phyloP scores from a whole-genome alignment of 1,284 basidiomycete species.

The Mycocalia duriaeana region DNA sequence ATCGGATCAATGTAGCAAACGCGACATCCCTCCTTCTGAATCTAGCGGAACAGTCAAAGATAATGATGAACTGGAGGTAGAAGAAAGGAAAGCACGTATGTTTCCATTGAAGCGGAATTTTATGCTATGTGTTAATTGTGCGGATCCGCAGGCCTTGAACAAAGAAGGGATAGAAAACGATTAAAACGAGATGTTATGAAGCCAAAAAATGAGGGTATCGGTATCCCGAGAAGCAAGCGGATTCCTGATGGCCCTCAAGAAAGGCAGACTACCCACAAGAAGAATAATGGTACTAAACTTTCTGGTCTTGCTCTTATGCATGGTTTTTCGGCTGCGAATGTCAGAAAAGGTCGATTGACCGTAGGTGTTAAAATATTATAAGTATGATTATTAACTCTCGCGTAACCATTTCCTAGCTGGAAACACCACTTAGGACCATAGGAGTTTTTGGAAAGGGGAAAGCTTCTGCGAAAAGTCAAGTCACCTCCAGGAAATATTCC shows the following conservation, averaged over 20 bases:
- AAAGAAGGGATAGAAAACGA: conserved; percentile 52
- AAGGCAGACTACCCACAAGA: conserved; percentile 15
- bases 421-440: conserved; percentile 33
- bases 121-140: neutral
- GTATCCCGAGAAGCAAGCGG: conserved; percentile 12
- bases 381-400: no score
- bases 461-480: conserved; percentile 46
- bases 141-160: conserved; percentile 39
- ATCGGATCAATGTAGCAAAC: no score
- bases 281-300: conserved; percentile 13
- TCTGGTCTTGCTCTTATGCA: conserved; percentile 67
- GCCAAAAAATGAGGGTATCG: conserved; percentile 19
- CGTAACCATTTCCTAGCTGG: conserved; percentile 34
- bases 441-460: conserved; percentile 74
- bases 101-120: no score
- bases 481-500: conserved; percentile 10
- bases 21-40: no score
- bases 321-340: conserved; percentile 65
- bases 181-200: conserved; percentile 48
- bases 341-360: conserved; percentile 67
- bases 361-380: no score
- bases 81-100: no score
- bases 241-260: no score
- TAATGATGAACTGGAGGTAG: no score
- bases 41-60: no score